Conservation (phyloP, 1,284 basidiomycete genomes). For the Pseudozyma sp. region DNA sequence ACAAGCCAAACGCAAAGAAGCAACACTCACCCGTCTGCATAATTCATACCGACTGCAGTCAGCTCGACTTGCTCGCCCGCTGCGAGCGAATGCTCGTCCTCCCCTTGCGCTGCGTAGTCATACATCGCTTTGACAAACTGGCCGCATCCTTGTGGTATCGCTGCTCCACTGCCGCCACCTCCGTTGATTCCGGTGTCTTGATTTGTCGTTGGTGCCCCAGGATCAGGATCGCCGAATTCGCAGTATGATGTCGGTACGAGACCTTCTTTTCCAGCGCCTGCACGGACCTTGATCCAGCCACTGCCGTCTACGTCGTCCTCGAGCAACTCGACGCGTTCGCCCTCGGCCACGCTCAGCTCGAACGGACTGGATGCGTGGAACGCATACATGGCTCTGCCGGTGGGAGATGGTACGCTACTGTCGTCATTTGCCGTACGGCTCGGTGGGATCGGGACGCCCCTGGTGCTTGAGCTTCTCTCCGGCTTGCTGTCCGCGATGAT, state of each 20-base stretch:
- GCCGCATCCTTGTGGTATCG: constrained; percentile 23
- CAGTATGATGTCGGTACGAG: constrained; percentile 55
- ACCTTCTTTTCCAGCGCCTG: constrained; percentile 22
- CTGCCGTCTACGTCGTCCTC: constrained; percentile 50
- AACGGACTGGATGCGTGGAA: constrained; percentile 54
- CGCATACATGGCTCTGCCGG: constrained; percentile 36
- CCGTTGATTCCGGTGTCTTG: constrained; percentile 10
- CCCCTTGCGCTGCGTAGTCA: constrained; percentile 51
- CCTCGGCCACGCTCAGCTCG: constrained; percentile 50
- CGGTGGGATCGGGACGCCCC: constrained; percentile 3
- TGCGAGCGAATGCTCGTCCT: constrained; percentile 36
- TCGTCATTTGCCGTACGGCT: not conserved
- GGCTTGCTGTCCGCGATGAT: constrained; percentile 1
- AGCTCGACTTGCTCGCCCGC: constrained; percentile 47
- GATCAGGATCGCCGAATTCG: constrained; percentile 12
- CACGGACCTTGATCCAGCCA: constrained; percentile 55
- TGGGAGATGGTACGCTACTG: not conserved
- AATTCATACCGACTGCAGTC: constrained; percentile 34
- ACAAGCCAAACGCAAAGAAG: not conserved
- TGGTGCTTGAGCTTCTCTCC: not conserved
- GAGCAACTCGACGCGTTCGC: constrained; percentile 47
- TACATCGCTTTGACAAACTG: constrained; percentile 49
- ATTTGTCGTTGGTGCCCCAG: not conserved
- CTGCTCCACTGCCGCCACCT: not conserved
- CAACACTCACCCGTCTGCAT: constrained; percentile 46